phyloP scores from a whole-genome alignment of 2,329 filamentous ascomycete genomes.

The Aspergillus costaricaensis region DNA sequence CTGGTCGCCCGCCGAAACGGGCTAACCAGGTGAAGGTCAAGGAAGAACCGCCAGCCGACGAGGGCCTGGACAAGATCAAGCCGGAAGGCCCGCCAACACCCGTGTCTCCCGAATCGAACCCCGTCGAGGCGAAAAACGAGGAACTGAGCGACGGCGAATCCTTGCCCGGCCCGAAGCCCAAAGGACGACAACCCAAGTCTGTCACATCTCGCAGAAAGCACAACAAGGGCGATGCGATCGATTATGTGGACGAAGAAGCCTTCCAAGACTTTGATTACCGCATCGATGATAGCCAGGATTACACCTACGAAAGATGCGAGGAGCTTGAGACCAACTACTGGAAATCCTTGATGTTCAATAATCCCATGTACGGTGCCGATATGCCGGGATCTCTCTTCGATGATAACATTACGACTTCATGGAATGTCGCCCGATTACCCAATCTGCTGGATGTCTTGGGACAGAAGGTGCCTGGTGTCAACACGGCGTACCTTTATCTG shows the following conservation, averaged over 20 bases:
- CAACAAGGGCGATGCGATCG: slow-evolving; percentile 74
- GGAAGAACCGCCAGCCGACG: slow-evolving; percentile 40
- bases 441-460: slow-evolving; percentile 93
- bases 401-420: slow-evolving; percentile 70
- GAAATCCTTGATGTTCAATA: slow-evolving; percentile 94
- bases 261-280: slow-evolving; percentile 91
- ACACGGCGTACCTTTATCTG: slow-evolving; percentile 94
- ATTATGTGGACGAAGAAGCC: slow-evolving; percentile 82
- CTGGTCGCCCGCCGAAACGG: slow-evolving; percentile 43
- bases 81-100: slow-evolving; percentile 55
- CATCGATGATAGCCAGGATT: slow-evolving; percentile 80
- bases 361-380: slow-evolving; percentile 93
- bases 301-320: slow-evolving; percentile 85
- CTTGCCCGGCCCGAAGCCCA: slow-evolving; percentile 45
- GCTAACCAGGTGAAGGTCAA: slow-evolving; percentile 42
- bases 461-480: slow-evolving; percentile 94
- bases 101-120: slow-evolving; percentile 57
- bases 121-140: slow-evolving; percentile 59
- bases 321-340: slow-evolving; percentile 94
- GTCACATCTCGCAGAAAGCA: slow-evolving; percentile 86
- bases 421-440: slow-evolving; percentile 94
- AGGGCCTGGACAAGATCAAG: slow-evolving; percentile 41
- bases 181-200: slow-evolving; percentile 65
- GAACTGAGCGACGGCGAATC: slow-evolving; percentile 48
- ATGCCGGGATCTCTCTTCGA: slow-evolving; percentile 95